phyloP scores from a whole-genome alignment of 2,329 filamentous ascomycete genomes.

The Diaporthe citri region DNA sequence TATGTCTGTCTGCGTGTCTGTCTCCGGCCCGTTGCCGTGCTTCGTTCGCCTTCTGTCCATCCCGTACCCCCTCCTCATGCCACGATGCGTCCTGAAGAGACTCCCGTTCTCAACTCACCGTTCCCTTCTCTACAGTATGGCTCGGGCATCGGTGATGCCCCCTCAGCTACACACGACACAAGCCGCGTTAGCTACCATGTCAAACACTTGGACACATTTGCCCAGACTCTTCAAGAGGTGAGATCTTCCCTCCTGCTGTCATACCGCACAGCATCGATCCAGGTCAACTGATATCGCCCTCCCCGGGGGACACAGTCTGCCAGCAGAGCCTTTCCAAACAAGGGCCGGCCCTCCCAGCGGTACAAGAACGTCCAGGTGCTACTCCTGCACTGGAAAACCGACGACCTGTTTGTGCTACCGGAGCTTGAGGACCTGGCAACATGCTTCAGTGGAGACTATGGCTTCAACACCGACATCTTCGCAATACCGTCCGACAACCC shows the following conservation, averaged over 20 bases:
- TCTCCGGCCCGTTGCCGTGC: slow-evolving; percentile 9
- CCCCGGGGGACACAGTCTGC: slow-evolving; percentile 58
- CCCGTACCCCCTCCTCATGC: background rate
- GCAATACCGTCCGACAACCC: slow-evolving; percentile 70
- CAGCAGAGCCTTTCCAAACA: slow-evolving; percentile 68
- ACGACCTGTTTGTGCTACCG: slow-evolving; percentile 70
- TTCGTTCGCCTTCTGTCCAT: background rate
- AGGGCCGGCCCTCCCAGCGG: slow-evolving; percentile 63
- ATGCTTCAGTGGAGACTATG: slow-evolving; percentile 67
- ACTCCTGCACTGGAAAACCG: slow-evolving; percentile 69
- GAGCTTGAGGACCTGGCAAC: slow-evolving; percentile 69
- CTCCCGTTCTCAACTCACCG: slow-evolving; percentile 42
- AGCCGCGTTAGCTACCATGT: slow-evolving; percentile 70
- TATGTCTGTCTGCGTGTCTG: slow-evolving; percentile 51
- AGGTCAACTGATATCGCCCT: slow-evolving; percentile 32
- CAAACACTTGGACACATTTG: slow-evolving; percentile 67
- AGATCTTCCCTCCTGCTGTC: slow-evolving; percentile 3
- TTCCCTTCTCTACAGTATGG: slow-evolving; percentile 58
- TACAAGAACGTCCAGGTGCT: slow-evolving; percentile 69
- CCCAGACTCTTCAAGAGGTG: slow-evolving; percentile 67
- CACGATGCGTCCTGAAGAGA: slow-evolving; percentile 32
- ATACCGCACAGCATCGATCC: background rate
- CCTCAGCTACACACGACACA: slow-evolving; percentile 66
- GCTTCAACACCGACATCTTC: slow-evolving; percentile 69
- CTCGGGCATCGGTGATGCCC: slow-evolving; percentile 56